Evolutionary conservation across 495 filamentous ascomycete genomes (phyloP).

Genomic region (Neurospora sp.): DNA sequence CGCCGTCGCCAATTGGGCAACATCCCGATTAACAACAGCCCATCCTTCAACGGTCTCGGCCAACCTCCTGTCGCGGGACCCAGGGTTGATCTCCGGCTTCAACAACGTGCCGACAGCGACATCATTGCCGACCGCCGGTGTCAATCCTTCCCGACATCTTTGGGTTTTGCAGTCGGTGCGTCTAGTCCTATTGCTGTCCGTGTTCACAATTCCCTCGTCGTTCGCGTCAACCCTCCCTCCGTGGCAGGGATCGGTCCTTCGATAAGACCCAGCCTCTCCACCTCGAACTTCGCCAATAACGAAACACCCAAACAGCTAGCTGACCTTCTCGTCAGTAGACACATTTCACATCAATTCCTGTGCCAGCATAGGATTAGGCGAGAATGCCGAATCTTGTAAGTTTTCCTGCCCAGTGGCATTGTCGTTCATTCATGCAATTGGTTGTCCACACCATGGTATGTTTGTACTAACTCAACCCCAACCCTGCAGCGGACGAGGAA

Average conservation of each 20-base stretch:
- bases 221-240: background rate
- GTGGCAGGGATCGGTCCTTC: background rate
- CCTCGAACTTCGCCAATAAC: background rate
- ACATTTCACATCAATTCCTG: conserved; percentile 4
- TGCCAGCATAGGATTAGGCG: conserved; percentile 17
- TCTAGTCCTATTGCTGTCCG: background rate
- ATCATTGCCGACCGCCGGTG: background rate
- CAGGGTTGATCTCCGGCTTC: background rate
- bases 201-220: background rate
- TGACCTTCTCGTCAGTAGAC: background rate
- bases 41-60: background rate
- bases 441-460: background rate
- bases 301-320: background rate
- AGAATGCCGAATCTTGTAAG: background rate
- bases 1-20: background rate
- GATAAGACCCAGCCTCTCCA: background rate
- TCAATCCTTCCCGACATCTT: background rate
- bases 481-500: conserved; percentile 13
- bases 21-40: background rate
- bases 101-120: background rate
- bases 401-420: background rate
- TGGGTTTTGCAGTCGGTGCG: background rate
- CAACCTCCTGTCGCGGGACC: background rate
- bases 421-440: background rate
- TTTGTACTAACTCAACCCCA: background rate